Evolutionary conservation across 345 rosid species (phyloP).

Genomic region (Pelargonium nanum): DNA sequence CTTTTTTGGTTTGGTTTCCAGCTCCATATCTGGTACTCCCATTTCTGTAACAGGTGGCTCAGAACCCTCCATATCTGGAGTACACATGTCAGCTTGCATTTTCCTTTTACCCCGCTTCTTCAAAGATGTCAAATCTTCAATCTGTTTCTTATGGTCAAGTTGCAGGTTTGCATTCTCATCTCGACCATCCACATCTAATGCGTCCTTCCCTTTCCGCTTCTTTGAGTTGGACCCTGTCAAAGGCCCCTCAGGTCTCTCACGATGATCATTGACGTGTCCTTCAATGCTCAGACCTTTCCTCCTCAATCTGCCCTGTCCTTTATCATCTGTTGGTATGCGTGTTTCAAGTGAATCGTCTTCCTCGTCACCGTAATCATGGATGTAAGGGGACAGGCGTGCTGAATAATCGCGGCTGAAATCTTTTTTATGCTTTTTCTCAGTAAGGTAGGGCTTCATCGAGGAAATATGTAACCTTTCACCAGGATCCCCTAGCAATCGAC

Average conservation of each 20-base stretch:
- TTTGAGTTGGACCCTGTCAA: constrained; percentile 50
- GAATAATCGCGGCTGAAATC: constrained; percentile 14
- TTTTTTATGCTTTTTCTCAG: constrained; percentile 45
- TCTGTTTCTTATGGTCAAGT: constrained; percentile 24
- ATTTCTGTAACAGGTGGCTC: constrained; percentile 40
- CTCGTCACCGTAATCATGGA: constrained; percentile 22
- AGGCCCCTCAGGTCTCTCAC: constrained; percentile 44
- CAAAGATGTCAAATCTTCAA: constrained; percentile 32
- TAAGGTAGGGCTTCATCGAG: constrained; percentile 29
- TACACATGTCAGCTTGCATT: constrained; percentile 37
- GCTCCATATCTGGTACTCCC: constrained; percentile 43
- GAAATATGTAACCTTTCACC: constrained; percentile 32
- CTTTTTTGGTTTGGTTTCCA: constrained; percentile 63
- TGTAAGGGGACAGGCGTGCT: neutral
- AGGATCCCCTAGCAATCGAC: constrained; percentile 40
- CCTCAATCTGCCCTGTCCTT: constrained; percentile 22
- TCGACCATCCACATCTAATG: constrained; percentile 29
- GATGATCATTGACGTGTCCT: constrained; percentile 26
- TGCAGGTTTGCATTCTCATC: constrained; percentile 33
- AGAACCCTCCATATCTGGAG: constrained; percentile 39
- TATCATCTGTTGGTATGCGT: constrained; percentile 29
- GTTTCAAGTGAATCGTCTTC: constrained; percentile 43
- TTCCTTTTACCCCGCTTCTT: constrained; percentile 71
- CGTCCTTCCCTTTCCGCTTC: constrained; percentile 56
- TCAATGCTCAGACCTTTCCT: constrained; percentile 46